These are phyloP conservation scores for Leptodermis oblonga DNA, from an alignment of 257 asterid genomes.

Conservation along the genomic window DNA sequence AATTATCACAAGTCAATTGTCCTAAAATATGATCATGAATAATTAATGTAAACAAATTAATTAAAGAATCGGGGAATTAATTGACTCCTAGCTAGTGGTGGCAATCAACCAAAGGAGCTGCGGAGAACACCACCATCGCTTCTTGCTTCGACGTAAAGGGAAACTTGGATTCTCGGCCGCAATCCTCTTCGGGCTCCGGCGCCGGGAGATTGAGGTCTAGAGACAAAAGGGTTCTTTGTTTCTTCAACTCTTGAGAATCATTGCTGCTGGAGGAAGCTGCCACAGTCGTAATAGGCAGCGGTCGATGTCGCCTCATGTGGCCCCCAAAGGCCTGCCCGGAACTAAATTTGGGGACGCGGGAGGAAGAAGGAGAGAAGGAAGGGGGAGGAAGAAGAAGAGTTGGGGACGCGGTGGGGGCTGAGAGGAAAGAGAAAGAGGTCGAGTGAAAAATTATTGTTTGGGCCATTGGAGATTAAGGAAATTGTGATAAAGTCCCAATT, in stretches of 20 bases:
- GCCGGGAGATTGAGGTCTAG: slow-evolving; percentile 94
- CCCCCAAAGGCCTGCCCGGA: slow-evolving; percentile 98
- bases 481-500: too few relatives aligned
- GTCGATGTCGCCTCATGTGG: slow-evolving; percentile 94
- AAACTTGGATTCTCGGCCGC: slow-evolving; percentile 34
- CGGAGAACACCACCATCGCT: slow-evolving; percentile 61
- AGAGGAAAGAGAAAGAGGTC: too few relatives aligned
- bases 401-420: too few relatives aligned
- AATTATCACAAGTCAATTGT: not conserved
- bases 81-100: slow-evolving; percentile 37
- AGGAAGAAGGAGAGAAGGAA: too few relatives aligned
- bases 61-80: slow-evolving; percentile 28
- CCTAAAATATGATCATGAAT: not conserved
- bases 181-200: slow-evolving; percentile 51
- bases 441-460: too few relatives aligned
- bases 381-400: too few relatives aligned
- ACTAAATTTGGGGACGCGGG: too few relatives aligned
- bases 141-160: slow-evolving; percentile 57
- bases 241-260: slow-evolving; percentile 38
- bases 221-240: slow-evolving; percentile 42
- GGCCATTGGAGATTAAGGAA: too few relatives aligned
- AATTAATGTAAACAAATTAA: too few relatives aligned
- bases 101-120: slow-evolving; percentile 78
- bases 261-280: slow-evolving; percentile 16
- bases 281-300: slow-evolving; percentile 34